A percentile compares a stretch with the other conserved stretches of the same genome.
Conservation (phyloP, 768 basidiomycete species). For the Mycena chlorophos region DNA sequence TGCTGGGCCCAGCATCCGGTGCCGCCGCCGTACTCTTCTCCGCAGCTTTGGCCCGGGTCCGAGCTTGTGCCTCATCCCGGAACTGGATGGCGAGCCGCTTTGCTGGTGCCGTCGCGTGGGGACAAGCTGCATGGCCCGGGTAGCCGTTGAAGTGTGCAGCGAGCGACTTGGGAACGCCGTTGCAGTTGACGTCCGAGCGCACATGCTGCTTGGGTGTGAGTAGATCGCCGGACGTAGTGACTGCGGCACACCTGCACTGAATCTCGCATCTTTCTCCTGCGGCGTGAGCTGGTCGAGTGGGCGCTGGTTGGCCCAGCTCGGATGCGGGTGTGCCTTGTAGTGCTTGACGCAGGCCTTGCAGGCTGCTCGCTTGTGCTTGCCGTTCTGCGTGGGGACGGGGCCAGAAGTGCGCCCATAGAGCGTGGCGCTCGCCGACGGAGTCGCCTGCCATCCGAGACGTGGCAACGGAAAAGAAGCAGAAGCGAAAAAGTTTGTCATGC, state of each 20-base stretch:
- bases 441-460: neutral
- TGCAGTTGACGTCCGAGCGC: neutral
- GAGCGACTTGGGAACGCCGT: neutral
- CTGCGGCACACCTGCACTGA: neutral
- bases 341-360: neutral
- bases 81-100: neutral
- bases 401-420: neutral
- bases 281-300: neutral
- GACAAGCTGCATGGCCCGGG: neutral
- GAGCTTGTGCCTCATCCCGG: neutral
- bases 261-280: neutral
- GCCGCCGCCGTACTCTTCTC: neutral
- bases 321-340: neutral
- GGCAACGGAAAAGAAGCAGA: neutral
- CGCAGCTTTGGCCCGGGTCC: neutral
- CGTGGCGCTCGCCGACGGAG: neutral
- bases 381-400: neutral
- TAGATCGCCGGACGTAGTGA: neutral
- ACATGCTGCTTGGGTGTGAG: neutral
- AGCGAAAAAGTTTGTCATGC: neutral
- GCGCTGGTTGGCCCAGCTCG: neutral
- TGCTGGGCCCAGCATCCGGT: neutral
- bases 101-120: neutral
- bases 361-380: neutral
- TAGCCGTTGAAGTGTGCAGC: neutral